Evolutionary conservation across 345 rosid species (phyloP), one percentile per base, ranked within the genome.

Genomic region (Arabidopsis suecica): DNA sequence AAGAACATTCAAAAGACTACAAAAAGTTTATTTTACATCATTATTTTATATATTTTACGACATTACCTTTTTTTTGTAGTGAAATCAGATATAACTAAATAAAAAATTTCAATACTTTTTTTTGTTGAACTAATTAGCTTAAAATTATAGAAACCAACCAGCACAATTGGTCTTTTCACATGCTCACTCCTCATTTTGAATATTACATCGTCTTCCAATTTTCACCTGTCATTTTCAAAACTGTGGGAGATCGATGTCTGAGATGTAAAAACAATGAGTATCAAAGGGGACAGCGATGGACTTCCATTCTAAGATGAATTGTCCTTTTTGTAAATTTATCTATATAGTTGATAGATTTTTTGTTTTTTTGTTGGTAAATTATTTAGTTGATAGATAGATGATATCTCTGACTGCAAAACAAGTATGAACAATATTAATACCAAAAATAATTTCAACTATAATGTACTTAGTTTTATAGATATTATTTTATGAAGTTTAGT

Each of bases 221-320:
- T 49, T 67, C 36, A 12, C 36, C 55, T 51, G 73, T 74, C 61
- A 40, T 9, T 59, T 38, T 67, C 73, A 59, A 59, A 53, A 75
- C 67, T 47, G 72, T 59, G 67, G 32, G 56, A 74, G 48, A 58
- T 48, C 60, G 62, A 48, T 37, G 65, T 75, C 60, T 49, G 78
- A 59, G 23, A 49, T 59, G 79, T 67, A 67, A 48, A 58, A 50
- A 60, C 59, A 75, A 67, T 50, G 67, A 75, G 60, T 38, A 58
- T 38, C 34, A 37, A 14, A 66, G 34, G 54, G 38, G 78, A 74
- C 41, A 66, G 50, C 36, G 68, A 74, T 59, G 59, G 68, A 74
- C 78, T 58, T 67, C 73, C 53, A 67, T 67, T 56, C 37, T 67
- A 67, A 49, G 73, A 58, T 67, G 60, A 59, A 67, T 40, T 49